phyloP scores from a whole-genome alignment of 169 alveolate species.

The Sarcocystis neurona region DNA sequence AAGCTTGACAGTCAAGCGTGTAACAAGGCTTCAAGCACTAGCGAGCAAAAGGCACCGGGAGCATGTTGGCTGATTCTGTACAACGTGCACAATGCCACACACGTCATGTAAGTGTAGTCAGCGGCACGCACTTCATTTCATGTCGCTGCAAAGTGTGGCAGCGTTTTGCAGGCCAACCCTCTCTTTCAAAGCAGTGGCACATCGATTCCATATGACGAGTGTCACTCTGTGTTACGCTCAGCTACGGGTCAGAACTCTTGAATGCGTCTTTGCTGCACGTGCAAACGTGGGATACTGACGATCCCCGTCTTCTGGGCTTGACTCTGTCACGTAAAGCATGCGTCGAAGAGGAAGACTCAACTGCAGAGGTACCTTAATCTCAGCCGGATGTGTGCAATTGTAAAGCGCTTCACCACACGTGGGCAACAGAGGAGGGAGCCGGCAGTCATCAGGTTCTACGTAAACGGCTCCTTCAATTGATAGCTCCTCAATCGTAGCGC shows the following conservation, averaged over 20 bases:
- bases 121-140: not conserved
- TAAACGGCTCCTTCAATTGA: no score
- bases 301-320: constrained; percentile 8
- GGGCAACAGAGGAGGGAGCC: no score
- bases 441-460: no score
- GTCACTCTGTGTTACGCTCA: not conserved
- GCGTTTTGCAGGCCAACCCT: no score
- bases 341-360: no score
- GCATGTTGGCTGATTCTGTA: not conserved
- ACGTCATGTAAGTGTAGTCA: not conserved
- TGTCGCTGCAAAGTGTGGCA: not conserved
- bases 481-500: no score
- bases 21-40: no score
- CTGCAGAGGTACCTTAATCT: no score
- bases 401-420: no score
- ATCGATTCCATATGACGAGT: not conserved
- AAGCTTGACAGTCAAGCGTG: no score
- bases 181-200: not conserved
- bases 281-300: constrained; percentile 3
- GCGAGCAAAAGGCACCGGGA: no score
- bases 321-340: not conserved
- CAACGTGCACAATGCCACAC: not conserved
- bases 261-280: not conserved
- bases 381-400: no score
- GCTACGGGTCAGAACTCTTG: constrained; percentile 5